phyloP scores from a whole-genome alignment of 2,329 filamentous ascomycete genomes.

The Neonectria magnoliae region DNA sequence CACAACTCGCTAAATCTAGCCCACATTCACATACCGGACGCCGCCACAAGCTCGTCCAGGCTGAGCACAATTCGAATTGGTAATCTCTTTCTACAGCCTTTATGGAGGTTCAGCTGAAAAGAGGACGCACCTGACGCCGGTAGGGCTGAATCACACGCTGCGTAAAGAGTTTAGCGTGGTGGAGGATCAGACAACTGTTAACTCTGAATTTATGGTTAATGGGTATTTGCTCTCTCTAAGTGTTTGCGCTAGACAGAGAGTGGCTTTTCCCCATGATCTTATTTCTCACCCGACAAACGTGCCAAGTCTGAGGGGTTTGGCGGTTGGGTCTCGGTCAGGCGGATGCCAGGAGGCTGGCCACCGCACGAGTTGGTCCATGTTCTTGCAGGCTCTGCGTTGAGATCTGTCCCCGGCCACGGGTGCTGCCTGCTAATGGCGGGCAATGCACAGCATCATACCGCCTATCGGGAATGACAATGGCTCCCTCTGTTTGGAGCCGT shows the following conservation, averaged over 20 bases:
- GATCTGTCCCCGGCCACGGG: no score
- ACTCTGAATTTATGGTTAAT: neutral
- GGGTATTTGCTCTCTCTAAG: neutral
- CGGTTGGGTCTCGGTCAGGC: no score
- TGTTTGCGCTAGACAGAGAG: neutral
- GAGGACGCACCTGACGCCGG: neutral
- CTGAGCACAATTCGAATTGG: neutral
- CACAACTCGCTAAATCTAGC: neutral
- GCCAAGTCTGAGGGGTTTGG: neutral
- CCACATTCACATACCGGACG: neutral
- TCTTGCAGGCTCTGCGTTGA: no score
- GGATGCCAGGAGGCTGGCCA: no score
- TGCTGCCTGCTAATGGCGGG: no score
- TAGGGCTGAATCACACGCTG: neutral
- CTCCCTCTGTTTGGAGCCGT: no score
- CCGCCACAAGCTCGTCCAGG: neutral
- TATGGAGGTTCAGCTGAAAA: neutral
- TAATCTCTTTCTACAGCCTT: neutral
- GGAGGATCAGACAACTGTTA: neutral
- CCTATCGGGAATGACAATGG: no score
- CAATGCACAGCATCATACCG: no score
- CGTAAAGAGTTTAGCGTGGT: neutral
- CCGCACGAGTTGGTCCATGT: no score
- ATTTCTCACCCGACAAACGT: neutral
- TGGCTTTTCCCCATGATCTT: neutral